These are phyloP conservation scores for Ceratobasidium theobromae DNA, from an alignment of 1,284 basidiomycete genomes.

Conservation along the genomic window DNA sequence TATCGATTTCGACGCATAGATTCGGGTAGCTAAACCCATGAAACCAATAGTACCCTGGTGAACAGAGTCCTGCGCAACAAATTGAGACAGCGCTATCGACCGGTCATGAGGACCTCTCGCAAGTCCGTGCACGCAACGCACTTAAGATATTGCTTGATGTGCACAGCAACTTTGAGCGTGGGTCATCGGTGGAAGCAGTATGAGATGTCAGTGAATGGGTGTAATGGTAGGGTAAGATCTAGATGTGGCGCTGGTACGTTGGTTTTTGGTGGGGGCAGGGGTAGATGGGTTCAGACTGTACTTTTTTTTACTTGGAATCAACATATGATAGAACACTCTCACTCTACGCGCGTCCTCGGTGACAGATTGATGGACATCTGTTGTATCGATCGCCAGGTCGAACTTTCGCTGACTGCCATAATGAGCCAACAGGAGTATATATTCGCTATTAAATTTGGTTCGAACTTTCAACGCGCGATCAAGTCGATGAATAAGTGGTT, in stretches of 20 bases:
- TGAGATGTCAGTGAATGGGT: not conserved
- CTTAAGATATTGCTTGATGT: constrained; percentile 84
- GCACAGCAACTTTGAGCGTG: constrained; percentile 75
- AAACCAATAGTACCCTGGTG: constrained; percentile 21
- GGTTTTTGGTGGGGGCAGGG: too few species aligned
- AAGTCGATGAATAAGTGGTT: too few species aligned
- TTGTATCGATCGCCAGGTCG: too few species aligned
- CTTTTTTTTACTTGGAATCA: not conserved
- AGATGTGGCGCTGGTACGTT: not conserved
- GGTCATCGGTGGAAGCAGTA: not conserved
- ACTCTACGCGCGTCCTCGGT: too few species aligned
- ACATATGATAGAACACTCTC: too few species aligned
- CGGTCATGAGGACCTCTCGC: constrained; percentile 78
- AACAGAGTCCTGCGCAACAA: constrained; percentile 69
- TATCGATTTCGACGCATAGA: not conserved
- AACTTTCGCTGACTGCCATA: too few species aligned
- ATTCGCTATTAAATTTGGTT: too few species aligned
- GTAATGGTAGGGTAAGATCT: not conserved
- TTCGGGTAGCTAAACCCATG: not conserved
- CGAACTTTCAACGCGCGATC: too few species aligned
- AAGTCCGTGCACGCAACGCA: constrained; percentile 89
- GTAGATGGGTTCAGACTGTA: too few species aligned
- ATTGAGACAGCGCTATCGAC: constrained; percentile 68
- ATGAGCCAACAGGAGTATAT: too few species aligned
- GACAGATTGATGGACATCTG: too few species aligned